Base-by-base conservation (phyloP, 2,329 filamentous ascomycete genomes). In the Alternaria sp. region DNA sequence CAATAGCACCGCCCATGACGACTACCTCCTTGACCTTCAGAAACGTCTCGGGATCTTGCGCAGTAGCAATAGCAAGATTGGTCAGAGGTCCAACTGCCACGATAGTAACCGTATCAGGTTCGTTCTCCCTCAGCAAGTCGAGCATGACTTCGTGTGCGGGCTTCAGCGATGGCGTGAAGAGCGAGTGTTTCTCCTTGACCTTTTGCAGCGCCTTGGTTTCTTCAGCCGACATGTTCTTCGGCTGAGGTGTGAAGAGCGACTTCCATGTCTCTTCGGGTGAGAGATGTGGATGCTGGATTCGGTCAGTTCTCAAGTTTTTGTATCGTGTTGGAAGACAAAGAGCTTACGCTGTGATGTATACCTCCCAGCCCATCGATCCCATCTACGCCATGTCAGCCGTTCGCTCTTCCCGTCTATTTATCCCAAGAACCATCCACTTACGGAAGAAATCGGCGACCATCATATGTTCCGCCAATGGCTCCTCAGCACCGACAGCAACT, bases 1-100 rank as follows among this genome's bases (percentile, higher is more conserved):
- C 85, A 57, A 99, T 87, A 23, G 92, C 90, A 63, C 96, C 96
- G 62, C 95, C 96, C 96, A 99, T 99, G 50, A 97, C 92, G 5
- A 97, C 90, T 4, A 99, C 87, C 80, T 98, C 93, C 79, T 96
- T 97, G 52, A 90, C 92, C 46, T 89, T 89, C 59, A 99, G 85
- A 79, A 99, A 97, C 0, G 93, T 90, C 79, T 95, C 93, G 0
- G 94, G 90, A 70, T 98, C 95, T 73, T 93, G 89, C 13, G 93
- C 90, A 3, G 96, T 94, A 4, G 96, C 96, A 25, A 97, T 81
- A 1, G 96, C 96, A 28, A 97, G 83, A 77, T 97, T 99, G n/a
- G 96, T 98, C 70, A 98, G 83, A 1, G 96, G 96, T 0, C 96
- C 96, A 52, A 98, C 86, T 23, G 92, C 92, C 40, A 97, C 89